phyloP scores from a whole-genome alignment of 257 asterid genomes.

The Plantago major region DNA sequence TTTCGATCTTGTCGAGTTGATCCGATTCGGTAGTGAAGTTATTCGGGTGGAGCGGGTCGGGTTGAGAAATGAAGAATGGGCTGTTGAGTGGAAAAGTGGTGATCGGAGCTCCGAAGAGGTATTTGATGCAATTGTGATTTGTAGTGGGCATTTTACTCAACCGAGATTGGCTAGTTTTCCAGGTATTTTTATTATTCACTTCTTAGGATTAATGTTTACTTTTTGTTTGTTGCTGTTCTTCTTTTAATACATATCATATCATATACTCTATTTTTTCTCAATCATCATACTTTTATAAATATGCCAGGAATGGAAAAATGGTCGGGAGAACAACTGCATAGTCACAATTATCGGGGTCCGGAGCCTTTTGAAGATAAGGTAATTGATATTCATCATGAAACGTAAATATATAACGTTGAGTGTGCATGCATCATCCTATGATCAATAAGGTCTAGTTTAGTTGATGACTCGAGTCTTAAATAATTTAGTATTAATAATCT shows the following conservation, averaged over 20 bases:
- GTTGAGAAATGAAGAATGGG: conserved; percentile 28
- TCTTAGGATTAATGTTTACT: too few relatives aligned
- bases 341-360: conserved; percentile 51
- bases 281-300: too few relatives aligned
- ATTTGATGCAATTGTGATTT: conserved; percentile 53
- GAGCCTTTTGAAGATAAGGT: conserved; percentile 44
- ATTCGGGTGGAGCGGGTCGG: conserved; percentile 38
- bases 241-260: too few relatives aligned
- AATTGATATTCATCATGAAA: not conserved
- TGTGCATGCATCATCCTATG: too few relatives aligned
- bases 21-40: conserved; percentile 39
- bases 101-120: conserved; percentile 19
- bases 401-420: too few relatives aligned
- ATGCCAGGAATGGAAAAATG: conserved; percentile 37
- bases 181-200: conserved; percentile 27
- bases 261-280: too few relatives aligned
- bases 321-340: conserved; percentile 49
- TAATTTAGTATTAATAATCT: too few relatives aligned
- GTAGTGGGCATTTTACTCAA: conserved; percentile 45
- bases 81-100: conserved; percentile 32
- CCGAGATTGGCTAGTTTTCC: conserved; percentile 40
- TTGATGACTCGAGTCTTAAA: too few relatives aligned
- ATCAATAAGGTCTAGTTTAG: too few relatives aligned
- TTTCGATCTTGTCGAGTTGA: conserved; percentile 35
- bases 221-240: too few relatives aligned